phyloP scores from a whole-genome alignment of 2,329 filamentous ascomycete genomes.

The Penicillium decumbens region DNA sequence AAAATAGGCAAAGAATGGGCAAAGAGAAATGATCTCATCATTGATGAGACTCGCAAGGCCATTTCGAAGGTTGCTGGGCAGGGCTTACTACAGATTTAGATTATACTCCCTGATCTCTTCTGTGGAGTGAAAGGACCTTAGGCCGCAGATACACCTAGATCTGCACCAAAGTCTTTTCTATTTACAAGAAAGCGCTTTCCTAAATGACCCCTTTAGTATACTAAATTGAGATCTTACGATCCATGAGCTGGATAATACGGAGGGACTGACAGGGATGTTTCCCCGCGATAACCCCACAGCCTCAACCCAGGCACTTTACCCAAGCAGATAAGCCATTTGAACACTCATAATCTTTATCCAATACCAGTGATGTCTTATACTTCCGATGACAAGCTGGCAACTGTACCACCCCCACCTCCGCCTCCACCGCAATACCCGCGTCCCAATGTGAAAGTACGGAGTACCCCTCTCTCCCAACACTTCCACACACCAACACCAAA shows the following conservation, averaged over 20 bases:
- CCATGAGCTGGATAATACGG: not conserved
- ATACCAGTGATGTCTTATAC: not conserved
- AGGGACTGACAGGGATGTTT: not conserved
- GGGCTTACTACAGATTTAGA: not conserved
- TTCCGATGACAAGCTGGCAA: not conserved
- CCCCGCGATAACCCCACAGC: not conserved
- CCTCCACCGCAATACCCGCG: slow-evolving; percentile 1
- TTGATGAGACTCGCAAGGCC: not conserved
- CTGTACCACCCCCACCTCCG: slow-evolving; percentile 4
- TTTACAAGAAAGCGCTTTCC: not conserved
- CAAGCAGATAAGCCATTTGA: not conserved
- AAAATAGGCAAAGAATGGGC: not conserved
- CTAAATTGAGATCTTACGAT: not conserved
- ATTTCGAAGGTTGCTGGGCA: not conserved
- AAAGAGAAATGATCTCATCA: not conserved
- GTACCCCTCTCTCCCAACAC: not conserved
- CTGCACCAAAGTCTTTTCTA: not conserved
- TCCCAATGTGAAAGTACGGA: slow-evolving; percentile 8
- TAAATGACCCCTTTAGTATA: not conserved
- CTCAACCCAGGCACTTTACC: not conserved
- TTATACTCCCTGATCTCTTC: not conserved
- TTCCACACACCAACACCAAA: not conserved
- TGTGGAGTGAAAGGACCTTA: not conserved
- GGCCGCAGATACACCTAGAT: not conserved
- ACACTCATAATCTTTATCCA: not conserved